phyloP scores from a whole-genome alignment of 164 flowering plant species.

The Taxillus chinensis region DNA sequence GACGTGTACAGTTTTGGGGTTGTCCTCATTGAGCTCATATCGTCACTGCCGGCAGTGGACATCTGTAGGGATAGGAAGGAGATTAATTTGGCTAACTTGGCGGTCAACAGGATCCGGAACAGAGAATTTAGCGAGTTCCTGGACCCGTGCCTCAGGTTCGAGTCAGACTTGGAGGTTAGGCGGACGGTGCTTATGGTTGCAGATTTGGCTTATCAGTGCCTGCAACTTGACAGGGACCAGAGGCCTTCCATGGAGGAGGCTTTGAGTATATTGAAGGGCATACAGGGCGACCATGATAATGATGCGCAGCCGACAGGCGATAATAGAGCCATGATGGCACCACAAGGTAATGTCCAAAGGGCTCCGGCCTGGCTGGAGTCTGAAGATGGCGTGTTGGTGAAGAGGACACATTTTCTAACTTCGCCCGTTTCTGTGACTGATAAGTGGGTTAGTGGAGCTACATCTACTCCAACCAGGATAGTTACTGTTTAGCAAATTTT shows the following conservation, averaged over 20 bases:
- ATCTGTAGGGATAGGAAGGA: conserved; percentile 3
- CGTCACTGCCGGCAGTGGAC: conserved; percentile 7
- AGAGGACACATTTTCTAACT: conserved; percentile 9
- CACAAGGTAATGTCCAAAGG: not conserved
- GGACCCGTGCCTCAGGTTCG: conserved; percentile 4
- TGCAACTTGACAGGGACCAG: conserved; percentile 3
- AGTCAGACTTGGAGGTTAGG: conserved; percentile 3
- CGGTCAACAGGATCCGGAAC: conserved; percentile 5
- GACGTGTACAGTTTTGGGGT: not conserved
- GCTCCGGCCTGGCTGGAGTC: not conserved
- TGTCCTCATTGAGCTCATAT: conserved; percentile 7
- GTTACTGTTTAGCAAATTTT: conserved; percentile 8
- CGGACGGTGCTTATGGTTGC: conserved; percentile 4
- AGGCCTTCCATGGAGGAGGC: conserved; percentile 12
- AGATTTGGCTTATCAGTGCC: conserved; percentile 8
- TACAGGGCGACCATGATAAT: not conserved
- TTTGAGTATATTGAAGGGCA: not conserved
- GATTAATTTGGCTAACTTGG: conserved; percentile 6
- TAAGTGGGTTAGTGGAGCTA: conserved; percentile 25
- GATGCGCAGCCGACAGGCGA: not conserved
- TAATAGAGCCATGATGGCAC: not conserved
- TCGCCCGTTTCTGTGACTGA: conserved; percentile 34
- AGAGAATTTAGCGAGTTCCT: conserved; percentile 2
- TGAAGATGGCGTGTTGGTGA: conserved; percentile 20
- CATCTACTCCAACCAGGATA: conserved; percentile 15